These are phyloP conservation scores for Arthroderma sp. DNA, from an alignment of 2,329 filamentous ascomycete species.

Conservation along the genomic window DNA sequence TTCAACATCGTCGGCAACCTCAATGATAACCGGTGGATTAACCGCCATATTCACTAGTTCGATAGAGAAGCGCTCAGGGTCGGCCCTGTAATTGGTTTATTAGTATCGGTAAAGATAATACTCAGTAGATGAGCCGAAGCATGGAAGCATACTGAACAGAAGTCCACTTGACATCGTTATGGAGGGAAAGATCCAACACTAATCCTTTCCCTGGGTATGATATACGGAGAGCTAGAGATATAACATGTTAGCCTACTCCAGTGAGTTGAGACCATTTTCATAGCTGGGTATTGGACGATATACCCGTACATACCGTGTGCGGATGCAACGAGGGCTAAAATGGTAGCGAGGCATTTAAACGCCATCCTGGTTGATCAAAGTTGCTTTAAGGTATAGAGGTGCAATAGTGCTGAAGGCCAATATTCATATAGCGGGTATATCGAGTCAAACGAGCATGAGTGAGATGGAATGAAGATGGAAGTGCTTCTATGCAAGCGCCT, in stretches of 20 bases:
- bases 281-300: not conserved
- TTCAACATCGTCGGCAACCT: slow-evolving; percentile 28
- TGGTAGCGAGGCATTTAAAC: not conserved
- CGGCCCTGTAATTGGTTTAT: slow-evolving; percentile 24
- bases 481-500: not conserved
- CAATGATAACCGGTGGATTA: slow-evolving; percentile 24
- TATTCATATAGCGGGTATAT: not conserved
- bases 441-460: not conserved
- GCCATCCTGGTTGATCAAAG: not conserved
- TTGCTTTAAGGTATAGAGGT: not conserved
- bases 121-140: not conserved
- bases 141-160: slow-evolving; percentile 23
- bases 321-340: slow-evolving; percentile 6
- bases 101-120: not conserved
- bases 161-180: slow-evolving; percentile 30
- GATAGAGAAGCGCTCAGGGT: slow-evolving; percentile 31
- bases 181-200: slow-evolving; percentile 27
- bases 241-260: not conserved
- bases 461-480: too few species aligned
- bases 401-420: not conserved
- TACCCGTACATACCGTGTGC: not conserved
- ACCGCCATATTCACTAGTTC: slow-evolving; percentile 32
- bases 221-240: slow-evolving; percentile 6
- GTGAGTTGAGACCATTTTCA: not conserved
- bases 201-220: slow-evolving; percentile 15